phyloP scores from a whole-genome alignment of 345 rosid genomes.

The Gossypium thurberi region DNA sequence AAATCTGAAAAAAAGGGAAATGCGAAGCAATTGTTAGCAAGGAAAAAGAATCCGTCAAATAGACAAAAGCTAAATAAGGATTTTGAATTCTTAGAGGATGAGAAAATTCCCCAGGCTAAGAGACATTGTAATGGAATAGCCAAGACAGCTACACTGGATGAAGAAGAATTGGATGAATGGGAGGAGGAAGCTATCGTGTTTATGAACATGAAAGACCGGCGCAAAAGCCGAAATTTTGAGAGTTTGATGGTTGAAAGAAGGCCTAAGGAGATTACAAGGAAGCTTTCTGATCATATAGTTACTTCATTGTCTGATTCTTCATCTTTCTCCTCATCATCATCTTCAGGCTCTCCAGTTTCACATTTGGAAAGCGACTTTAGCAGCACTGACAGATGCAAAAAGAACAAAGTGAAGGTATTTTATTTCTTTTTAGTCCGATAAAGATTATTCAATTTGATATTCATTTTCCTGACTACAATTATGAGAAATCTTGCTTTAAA shows the following conservation, averaged over 20 bases:
- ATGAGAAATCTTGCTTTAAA: slow-evolving; percentile 16
- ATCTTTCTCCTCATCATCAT: slow-evolving; percentile 13
- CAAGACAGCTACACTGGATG: background rate
- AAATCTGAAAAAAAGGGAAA: background rate
- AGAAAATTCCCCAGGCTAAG: slow-evolving; percentile 12
- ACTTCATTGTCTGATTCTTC: slow-evolving; percentile 15
- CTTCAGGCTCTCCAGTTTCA: slow-evolving; percentile 20
- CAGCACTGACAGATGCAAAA: slow-evolving; percentile 13
- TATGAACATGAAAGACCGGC: slow-evolving; percentile 20
- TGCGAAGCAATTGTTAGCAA: background rate
- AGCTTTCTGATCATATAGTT: slow-evolving; percentile 1
- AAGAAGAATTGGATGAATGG: slow-evolving; percentile 15
- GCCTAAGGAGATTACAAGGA: background rate
- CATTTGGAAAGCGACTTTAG: slow-evolving; percentile 17
- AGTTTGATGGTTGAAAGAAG: slow-evolving; percentile 1
- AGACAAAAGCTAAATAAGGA: slow-evolving; percentile 13
- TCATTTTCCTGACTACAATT: slow-evolving; percentile 2
- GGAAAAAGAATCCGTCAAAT: slow-evolving; percentile 8
- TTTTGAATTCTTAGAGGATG: slow-evolving; percentile 8
- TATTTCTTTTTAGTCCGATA: background rate
- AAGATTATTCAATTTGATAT: background rate
- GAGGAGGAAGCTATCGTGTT: slow-evolving; percentile 23
- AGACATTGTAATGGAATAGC: slow-evolving; percentile 15
- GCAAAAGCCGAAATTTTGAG: background rate
- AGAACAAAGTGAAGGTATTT: slow-evolving; percentile 21